Percentiles rank a stretch among this genome's conserved stretches.
These are phyloP conservation scores for Stentor roeselii DNA, from an alignment of 73 alveolate genomes.

Conservation along the genomic window DNA sequence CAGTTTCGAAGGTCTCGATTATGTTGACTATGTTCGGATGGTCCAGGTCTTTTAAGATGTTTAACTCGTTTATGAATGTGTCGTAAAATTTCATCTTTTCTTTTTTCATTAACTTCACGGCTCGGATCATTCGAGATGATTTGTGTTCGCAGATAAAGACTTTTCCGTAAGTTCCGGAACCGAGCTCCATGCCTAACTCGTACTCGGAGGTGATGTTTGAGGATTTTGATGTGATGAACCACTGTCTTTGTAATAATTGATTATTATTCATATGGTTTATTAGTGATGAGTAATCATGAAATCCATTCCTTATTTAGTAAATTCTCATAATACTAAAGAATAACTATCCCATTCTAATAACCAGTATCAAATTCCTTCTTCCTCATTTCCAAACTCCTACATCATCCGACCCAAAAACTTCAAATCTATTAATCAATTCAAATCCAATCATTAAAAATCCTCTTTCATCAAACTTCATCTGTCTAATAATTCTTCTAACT, in stretches of 20 bases:
- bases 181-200: constrained; percentile 31
- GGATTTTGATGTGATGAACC: constrained; percentile 22
- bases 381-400: too few species aligned
- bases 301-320: too few species aligned
- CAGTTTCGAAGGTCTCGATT: constrained; percentile 40
- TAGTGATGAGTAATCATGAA: too few species aligned
- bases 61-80: constrained; percentile 32
- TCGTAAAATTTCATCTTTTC: constrained; percentile 35
- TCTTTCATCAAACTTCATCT: too few species aligned
- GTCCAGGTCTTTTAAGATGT: constrained; percentile 37
- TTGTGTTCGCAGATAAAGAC: constrained; percentile 39
- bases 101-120: constrained; percentile 42
- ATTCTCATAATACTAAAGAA: too few species aligned
- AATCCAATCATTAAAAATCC: too few species aligned
- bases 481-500: constrained; percentile 9
- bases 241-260: constrained; percentile 4
- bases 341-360: too few species aligned
- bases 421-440: too few species aligned
- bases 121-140: constrained; percentile 39
- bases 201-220: not conserved
- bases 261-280: not conserved
- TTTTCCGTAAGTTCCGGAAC: constrained; percentile 54
- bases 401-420: too few species aligned
- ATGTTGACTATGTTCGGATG: constrained; percentile 54
- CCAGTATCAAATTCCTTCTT: too few species aligned